Base-by-base conservation (phyloP, 352 stramenopile genomes). In the Phytophthora constricta region DNA sequence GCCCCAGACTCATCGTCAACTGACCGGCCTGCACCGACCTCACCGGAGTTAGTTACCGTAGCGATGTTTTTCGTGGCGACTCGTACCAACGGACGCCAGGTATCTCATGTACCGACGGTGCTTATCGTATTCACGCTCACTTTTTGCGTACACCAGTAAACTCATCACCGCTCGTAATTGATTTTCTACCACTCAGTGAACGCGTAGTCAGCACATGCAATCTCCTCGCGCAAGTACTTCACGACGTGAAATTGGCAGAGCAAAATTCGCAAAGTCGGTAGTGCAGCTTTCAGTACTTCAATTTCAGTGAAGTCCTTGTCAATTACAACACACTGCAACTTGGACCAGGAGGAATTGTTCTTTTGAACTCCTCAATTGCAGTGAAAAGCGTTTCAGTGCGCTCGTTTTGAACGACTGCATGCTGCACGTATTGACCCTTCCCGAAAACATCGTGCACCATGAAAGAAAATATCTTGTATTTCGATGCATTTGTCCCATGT, bases 301-400 rank as follows among this genome's bases (percentile, higher is more conserved):
- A 65, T 65, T 31, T 77, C 65, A 0, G 51, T 69, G 48, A 82
- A 78, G n/a, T 76, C 67, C 33, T 80, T 73, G 33, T 76, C 61
- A 13, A 74, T 66, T 7, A 77, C 10, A 2, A 77, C 63, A 23
- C 33, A 61, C 20, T 62, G 16, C 1, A 80, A 47, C 4, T 62
- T 46, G 0, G 4, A 37, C 58, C 58, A 80, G 0, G 22, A 28
- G 0, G 65, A 59, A 17, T 79, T 70, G 51, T 54, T 42, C 1
- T 31, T 28, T 73, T 75, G 58, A 76, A 76, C 22, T 60, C 31
- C 20, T 59, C 53, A 7, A 76, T 48, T 11, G 55, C 54, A 0
- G 49, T 63, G 19, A 61, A 2, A 1, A 77, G 59, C 11, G 56
- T 68, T 20, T 53, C 31, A 2, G 26, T 60, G 10, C 45, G n/a